A percentile compares a stretch with the other conserved stretches of the same genome.
Conservation (phyloP, 179 eudicot species). For the Patellifolia procumbens region DNA sequence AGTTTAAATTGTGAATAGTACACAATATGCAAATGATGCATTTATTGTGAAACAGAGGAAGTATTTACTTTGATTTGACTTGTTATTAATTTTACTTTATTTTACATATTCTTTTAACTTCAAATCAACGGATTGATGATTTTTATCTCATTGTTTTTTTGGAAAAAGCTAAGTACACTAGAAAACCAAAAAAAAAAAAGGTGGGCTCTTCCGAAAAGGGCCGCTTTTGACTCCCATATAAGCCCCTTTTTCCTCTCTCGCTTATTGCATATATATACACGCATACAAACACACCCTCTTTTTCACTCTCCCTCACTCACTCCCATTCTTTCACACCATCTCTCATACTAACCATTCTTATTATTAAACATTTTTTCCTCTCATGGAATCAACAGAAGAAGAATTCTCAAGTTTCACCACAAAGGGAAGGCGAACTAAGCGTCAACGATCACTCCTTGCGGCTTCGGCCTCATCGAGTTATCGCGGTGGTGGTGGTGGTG, state of each 20-base stretch:
- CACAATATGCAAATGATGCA: too few species aligned
- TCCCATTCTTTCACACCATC: not conserved
- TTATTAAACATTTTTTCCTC: not conserved
- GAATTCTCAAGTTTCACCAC: conserved; percentile 29
- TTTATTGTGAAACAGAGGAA: too few species aligned
- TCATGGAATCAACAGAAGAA: conserved; percentile 29
- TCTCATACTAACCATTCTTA: not conserved
- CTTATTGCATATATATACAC: conserved; percentile 5
- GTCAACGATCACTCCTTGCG: conserved; percentile 25
- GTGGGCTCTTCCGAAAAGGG: conserved; percentile 19
- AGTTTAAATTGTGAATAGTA: too few species aligned
- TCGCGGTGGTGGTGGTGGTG: not conserved
- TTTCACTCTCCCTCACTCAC: conserved; percentile 22
- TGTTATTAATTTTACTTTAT: too few species aligned
- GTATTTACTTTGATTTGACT: too few species aligned
- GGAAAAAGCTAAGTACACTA: too few species aligned
- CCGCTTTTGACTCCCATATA: conserved; percentile 19
- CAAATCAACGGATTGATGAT: too few species aligned
- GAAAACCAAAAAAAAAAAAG: not conserved
- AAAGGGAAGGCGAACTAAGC: conserved; percentile 33
- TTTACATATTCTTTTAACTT: too few species aligned
- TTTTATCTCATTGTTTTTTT: too few species aligned
- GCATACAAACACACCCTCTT: conserved; percentile 25
- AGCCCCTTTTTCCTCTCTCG: not conserved
- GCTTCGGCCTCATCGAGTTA: conserved; percentile 16